phyloP scores from a whole-genome alignment of 2,329 filamentous ascomycete genomes.

The Ilyonectria destructans region DNA sequence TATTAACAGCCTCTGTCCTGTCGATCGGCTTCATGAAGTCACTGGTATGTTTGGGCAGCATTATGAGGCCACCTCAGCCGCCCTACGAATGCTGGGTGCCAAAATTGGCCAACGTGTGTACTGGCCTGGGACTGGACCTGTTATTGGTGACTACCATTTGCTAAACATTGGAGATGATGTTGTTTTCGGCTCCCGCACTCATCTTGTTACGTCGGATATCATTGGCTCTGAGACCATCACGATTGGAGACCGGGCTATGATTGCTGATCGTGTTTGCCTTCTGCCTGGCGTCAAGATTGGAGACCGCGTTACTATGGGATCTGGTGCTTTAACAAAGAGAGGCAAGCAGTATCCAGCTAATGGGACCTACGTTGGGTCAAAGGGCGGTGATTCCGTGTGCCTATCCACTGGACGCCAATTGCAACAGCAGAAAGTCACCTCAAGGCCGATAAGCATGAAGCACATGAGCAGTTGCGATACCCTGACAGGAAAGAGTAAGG shows the following conservation, averaged over 20 bases:
- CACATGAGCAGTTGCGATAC: constrained; percentile 45
- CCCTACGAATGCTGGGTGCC: constrained; percentile 66
- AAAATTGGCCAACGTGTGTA: constrained; percentile 69
- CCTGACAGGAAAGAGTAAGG: constrained; percentile 22
- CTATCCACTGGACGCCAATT: constrained; percentile 46
- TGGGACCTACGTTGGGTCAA: constrained; percentile 68
- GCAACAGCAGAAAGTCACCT: constrained; percentile 22
- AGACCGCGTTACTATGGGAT: constrained; percentile 67
- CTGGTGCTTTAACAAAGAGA: constrained; percentile 67
- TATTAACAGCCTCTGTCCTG: constrained; percentile 62
- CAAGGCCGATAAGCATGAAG: constrained; percentile 23
- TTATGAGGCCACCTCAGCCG: constrained; percentile 69
- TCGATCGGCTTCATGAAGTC: constrained; percentile 62
- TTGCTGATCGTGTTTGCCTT: constrained; percentile 70
- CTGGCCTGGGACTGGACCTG: constrained; percentile 71
- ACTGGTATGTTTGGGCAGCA: constrained; percentile 69
- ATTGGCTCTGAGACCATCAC: constrained; percentile 64
- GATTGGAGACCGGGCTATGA: constrained; percentile 68
- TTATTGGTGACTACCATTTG: constrained; percentile 69
- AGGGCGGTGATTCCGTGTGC: constrained; percentile 66
- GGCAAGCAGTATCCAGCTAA: constrained; percentile 61
- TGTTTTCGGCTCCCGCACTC: constrained; percentile 72
- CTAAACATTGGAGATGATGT: constrained; percentile 72
- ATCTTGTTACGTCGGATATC: constrained; percentile 69
- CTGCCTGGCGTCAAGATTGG: constrained; percentile 68